Percentiles rank a stretch among this genome's conserved stretches.
Conservation (phyloP, 805 yeast species). For the Kuraishia capsulata region DNA sequence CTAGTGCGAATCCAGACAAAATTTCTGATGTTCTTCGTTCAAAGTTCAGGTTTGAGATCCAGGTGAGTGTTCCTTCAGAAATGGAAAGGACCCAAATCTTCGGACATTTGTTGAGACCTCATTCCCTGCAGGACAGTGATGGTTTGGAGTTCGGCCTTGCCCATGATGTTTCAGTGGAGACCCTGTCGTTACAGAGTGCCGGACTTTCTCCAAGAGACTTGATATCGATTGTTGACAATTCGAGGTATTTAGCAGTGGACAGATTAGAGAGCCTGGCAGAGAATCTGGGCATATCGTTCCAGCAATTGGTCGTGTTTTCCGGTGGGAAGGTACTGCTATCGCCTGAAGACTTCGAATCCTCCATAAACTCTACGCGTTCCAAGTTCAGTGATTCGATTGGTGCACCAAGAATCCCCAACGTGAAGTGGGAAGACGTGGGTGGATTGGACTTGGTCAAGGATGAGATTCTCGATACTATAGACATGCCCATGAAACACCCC, state of each 20-base stretch:
- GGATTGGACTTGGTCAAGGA: conserved; percentile 86
- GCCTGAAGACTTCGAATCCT: conserved; percentile 55
- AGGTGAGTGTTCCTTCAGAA: conserved; percentile 72
- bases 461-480: conserved; percentile 92
- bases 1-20: conserved; percentile 60
- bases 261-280: conserved; percentile 30
- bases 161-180: conserved; percentile 42
- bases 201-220: conserved; percentile 86
- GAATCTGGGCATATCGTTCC: conserved; percentile 12
- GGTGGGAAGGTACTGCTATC: conserved; percentile 46
- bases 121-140: not conserved
- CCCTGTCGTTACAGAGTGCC: conserved; percentile 79
- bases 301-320: conserved; percentile 32
- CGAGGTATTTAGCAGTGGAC: conserved; percentile 48
- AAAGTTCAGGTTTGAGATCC: conserved; percentile 67
- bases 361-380: conserved; percentile 75
- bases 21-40: conserved; percentile 60
- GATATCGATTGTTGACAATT: conserved; percentile 55
- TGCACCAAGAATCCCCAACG: conserved; percentile 93
- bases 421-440: conserved; percentile 96
- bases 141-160: conserved; percentile 18
- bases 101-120: conserved; percentile 28
- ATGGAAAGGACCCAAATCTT: conserved; percentile 61
- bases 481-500: conserved; percentile 90
- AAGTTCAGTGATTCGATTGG: conserved; percentile 93